Base-by-base conservation (phyloP, 495 filamentous ascomycete species). In the Saxispiralis lemnorum region DNA sequence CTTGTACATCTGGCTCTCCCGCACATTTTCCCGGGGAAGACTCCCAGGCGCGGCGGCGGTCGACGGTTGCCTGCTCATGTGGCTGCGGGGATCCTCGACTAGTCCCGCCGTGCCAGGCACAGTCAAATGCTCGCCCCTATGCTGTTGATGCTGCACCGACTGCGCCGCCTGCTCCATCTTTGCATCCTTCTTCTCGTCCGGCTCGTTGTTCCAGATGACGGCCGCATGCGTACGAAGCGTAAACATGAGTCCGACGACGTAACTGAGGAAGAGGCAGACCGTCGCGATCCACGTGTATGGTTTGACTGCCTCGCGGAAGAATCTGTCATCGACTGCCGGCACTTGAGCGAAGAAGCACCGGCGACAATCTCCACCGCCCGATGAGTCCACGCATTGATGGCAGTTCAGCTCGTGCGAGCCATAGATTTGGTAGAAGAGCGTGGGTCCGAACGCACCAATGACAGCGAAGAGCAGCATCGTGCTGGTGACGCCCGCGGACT, bases 351-450 rank as follows among this genome's bases (percentile, higher is more conserved):
- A 99, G 62, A 81, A 95, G 61, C 89, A 99, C 42, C 84, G 73
- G 39, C 85, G 77, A 54, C 89, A 99, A 59, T 96, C 85, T 6
- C 31, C n/a, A 15, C 44, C 35, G 7, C 16, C 30, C 18, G 16
- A 12, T 4, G 11, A 10, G 16, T 37, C 42, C 35, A 14, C n/a
- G 62, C 89, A 97, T 46, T 78, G 71, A 58, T 78, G 75, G 59
- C 89, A 97, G 41, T 79, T 86, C 28, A 97, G 68, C 65, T 97
- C 86, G 57, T 97, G 92, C 45, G 86, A 93, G 45, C 89, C 89
- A 63, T 94, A 96, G 35, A 99, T 94, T 53, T 96, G 86, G 62
- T 95, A 99, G 63, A 99, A 99, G n/a, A 96, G 67, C 0, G 89
- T 96, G 5, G 89, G 89, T 1, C 86, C 79, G 65, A 99, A 96